Conservation (phyloP, 805 yeast species). For the Blastobotrys mokoenaii region DNA sequence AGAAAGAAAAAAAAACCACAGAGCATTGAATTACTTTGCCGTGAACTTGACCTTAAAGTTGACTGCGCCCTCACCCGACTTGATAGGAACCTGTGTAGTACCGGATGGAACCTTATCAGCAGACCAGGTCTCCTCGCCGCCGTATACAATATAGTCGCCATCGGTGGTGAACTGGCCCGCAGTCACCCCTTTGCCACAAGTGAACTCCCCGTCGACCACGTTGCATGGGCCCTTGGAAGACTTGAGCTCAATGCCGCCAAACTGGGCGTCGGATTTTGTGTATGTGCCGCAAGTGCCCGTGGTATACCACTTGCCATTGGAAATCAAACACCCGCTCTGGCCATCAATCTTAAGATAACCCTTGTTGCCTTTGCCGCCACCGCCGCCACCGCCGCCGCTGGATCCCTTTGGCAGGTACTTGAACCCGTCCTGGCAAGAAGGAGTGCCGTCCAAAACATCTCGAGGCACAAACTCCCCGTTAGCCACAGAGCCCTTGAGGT, state of each 20-base stretch:
- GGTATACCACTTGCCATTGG: conserved; percentile 77
- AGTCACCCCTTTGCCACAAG: conserved; percentile 29
- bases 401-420: conserved; percentile 61
- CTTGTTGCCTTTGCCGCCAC: conserved; percentile 26
- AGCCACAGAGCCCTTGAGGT: conserved; percentile 63
- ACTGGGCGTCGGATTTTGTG: conserved; percentile 45
- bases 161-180: conserved; percentile 53
- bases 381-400: conserved; percentile 22
- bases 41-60: conserved; percentile 28
- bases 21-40: conserved; percentile 3
- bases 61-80: conserved; percentile 35
- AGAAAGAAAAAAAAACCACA: background rate
- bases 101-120: conserved; percentile 38
- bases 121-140: conserved; percentile 57
- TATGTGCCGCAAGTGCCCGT: conserved; percentile 75
- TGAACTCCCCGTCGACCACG: conserved; percentile 25
- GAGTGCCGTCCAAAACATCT: conserved; percentile 34
- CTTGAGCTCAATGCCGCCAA: conserved; percentile 64
- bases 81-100: conserved; percentile 41
- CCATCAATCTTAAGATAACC: conserved; percentile 46
- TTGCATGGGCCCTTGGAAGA: conserved; percentile 72
- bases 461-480: conserved; percentile 58
- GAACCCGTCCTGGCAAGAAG: conserved; percentile 67
- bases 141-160: conserved; percentile 42
- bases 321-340: conserved; percentile 68